Evolutionary conservation across 2,329 filamentous ascomycete genomes (phyloP).

Genomic region (Diaporthe destruens): DNA sequence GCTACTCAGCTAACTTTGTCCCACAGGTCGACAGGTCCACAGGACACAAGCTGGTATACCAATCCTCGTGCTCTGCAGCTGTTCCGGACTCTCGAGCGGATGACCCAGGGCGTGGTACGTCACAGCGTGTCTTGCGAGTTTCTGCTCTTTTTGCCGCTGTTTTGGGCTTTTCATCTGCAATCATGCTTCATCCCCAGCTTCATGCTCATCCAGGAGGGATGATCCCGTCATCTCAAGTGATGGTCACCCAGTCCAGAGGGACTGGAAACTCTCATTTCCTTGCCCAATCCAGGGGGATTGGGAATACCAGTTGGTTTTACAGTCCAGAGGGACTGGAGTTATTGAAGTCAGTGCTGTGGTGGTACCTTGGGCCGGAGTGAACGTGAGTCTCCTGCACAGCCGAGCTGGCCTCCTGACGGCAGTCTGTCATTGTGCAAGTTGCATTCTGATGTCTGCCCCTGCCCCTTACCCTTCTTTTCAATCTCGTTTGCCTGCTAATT

Average conservation of each 20-base stretch:
- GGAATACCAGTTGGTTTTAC: no score
- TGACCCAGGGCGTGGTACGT: slow-evolving; percentile 17
- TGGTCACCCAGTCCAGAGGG: background rate
- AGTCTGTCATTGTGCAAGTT: background rate
- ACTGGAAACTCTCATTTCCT: background rate
- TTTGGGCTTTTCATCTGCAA: slow-evolving; percentile 9
- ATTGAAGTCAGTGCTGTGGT: background rate
- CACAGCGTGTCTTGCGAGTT: slow-evolving; percentile 23
- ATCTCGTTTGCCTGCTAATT: background rate
- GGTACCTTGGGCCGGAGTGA: background rate
- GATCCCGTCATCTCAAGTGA: background rate
- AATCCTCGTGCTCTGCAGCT: background rate
- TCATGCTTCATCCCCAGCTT: background rate
- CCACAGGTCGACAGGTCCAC: background rate
- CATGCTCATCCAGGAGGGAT: background rate
- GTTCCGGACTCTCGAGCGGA: background rate
- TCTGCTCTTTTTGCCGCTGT: slow-evolving; percentile 2
- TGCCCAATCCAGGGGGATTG: background rate
- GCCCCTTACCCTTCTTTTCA: background rate
- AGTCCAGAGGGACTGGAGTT: background rate
- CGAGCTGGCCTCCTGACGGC: no score
- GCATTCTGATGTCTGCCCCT: slow-evolving; percentile 6
- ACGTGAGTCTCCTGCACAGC: background rate
- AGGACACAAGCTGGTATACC: background rate
- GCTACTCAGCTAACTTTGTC: background rate